Base-by-base conservation (phyloP, 2,329 filamentous ascomycete genomes). In the Cercospora sojina region DNA sequence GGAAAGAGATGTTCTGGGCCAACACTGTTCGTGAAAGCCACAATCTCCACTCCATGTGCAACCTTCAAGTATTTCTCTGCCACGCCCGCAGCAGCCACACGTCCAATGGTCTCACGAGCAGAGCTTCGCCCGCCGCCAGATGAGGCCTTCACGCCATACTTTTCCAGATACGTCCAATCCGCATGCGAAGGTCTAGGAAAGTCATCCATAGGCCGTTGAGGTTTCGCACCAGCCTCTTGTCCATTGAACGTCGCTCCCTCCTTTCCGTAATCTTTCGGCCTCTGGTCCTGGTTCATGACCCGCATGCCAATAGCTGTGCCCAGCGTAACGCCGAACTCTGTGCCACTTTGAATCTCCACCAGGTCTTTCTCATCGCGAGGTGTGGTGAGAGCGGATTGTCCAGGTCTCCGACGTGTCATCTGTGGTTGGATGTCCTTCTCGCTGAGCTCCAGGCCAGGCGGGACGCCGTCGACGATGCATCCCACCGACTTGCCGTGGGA, bases 151-250 rank as follows among this genome's bases (percentile, higher is more conserved):
- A 96, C 89, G 65, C 94, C 94, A 79, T 99, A 99, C 83, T 98
- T 98, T 80, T 97, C 91, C 68, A 97, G 85, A 82, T 98, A 98
- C 67, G 95, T 98, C 87, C 91, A 97, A 81, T 98, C 94, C 67
- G 95, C 94, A 81, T 98, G 95, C 77, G 89, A 92, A 38, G 94
- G 95, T 60, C 95, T 87, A 4, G 95, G 95, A 85, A 90, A 98
- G 69, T 88, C 82, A 80, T 98, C 92, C 87, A 97, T 97, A 31
- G 93, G 97, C 77, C 88, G 87, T 25, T 38, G 35, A 13, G 60
- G 47, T 12, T 63, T 63, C 25, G 49, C 49, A 10, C 60, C 60
- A 25, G 60, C 60, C 16, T 20, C 31, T 31, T 63, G 60, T 23
- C 60, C 60, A 57, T 63, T 63, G 60, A 63, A 63, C 31, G 47